Evolutionary conservation across 2,329 filamentous ascomycete species (phyloP).

Genomic region (Fusarium decemcellulare): DNA sequence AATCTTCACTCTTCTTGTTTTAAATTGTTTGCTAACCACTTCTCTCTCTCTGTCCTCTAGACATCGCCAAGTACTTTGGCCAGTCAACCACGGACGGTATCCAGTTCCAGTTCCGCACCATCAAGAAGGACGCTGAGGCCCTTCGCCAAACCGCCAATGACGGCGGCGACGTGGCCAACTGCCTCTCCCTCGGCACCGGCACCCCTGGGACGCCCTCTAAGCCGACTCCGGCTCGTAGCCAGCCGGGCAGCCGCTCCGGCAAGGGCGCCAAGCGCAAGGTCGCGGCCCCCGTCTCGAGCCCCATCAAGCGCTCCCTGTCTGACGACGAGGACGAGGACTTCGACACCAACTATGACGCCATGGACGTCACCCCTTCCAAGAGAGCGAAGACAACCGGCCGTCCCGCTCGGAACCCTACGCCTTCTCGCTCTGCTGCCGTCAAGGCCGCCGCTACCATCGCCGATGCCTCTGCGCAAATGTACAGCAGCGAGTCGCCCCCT

Average conservation of each 20-base stretch:
- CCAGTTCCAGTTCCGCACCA: constrained; percentile 71
- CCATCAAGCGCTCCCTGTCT: constrained; percentile 47
- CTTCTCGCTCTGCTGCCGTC: constrained; percentile 51
- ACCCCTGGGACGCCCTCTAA: constrained; percentile 51
- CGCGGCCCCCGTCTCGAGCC: constrained; percentile 17
- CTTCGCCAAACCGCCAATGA: constrained; percentile 61
- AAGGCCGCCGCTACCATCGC: constrained; percentile 54
- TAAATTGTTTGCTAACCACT: constrained; percentile 15
- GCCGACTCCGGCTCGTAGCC: constrained; percentile 36
- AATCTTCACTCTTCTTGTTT: neutral
- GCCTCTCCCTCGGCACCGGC: constrained; percentile 49
- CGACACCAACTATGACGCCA: constrained; percentile 49
- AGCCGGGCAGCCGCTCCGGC: constrained; percentile 43
- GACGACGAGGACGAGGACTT: constrained; percentile 49
- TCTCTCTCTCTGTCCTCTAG: constrained; percentile 52
- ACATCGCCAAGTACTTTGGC: constrained; percentile 72
- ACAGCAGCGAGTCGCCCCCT: constrained; percentile 48
- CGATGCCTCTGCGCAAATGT: constrained; percentile 45
- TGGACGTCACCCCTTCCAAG: constrained; percentile 57
- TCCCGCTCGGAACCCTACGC: constrained; percentile 41
- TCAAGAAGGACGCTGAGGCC: constrained; percentile 67
- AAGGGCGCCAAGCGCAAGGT: constrained; percentile 47
- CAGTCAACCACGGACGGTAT: constrained; percentile 71
- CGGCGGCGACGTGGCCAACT: constrained; percentile 62
- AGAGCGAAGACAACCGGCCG: constrained; percentile 44